phyloP scores from a whole-genome alignment of 23 red algal species.

The Gracilariopsis chorda region DNA sequence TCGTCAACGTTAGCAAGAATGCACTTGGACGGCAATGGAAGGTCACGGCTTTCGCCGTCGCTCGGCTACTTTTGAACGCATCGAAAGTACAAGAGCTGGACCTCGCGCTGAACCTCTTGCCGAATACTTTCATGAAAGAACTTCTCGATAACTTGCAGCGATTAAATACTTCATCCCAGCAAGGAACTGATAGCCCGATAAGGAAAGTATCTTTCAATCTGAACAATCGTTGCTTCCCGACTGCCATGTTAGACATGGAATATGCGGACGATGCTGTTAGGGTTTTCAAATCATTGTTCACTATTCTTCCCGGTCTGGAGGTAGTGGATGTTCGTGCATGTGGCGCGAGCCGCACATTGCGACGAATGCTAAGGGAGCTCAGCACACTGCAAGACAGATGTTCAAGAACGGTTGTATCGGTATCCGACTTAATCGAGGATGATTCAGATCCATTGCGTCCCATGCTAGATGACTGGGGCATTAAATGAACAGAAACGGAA shows the following conservation, averaged over 20 bases:
- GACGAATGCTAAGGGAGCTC: not conserved
- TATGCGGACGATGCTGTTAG: not conserved
- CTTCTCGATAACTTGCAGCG: not conserved
- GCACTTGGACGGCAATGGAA: constrained; percentile 10
- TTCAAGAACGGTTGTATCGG: not conserved
- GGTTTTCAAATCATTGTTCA: constrained; percentile 15
- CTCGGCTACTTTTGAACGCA: not conserved
- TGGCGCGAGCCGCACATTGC: not conserved
- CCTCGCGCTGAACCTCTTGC: constrained; percentile 34
- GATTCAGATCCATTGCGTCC: not conserved
- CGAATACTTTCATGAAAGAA: constrained; percentile 1
- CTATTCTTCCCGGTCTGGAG: constrained; percentile 5
- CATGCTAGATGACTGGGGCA: not conserved
- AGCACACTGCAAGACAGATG: not conserved
- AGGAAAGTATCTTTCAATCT: constrained; percentile 8
- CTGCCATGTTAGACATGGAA: constrained; percentile 14
- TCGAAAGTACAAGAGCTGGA: not conserved
- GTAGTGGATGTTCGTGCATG: constrained; percentile 41
- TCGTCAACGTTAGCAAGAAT: constrained; percentile 44
- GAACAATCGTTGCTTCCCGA: constrained; percentile 44
- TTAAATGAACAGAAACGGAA: not conserved
- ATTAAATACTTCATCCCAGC: not conserved
- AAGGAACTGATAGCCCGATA: not conserved
- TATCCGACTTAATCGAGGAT: not conserved
- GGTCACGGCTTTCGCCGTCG: not conserved